These are phyloP conservation scores for Globisporangium spinosum DNA, from an alignment of 352 stramenopile genomes.

Conservation along the genomic window DNA sequence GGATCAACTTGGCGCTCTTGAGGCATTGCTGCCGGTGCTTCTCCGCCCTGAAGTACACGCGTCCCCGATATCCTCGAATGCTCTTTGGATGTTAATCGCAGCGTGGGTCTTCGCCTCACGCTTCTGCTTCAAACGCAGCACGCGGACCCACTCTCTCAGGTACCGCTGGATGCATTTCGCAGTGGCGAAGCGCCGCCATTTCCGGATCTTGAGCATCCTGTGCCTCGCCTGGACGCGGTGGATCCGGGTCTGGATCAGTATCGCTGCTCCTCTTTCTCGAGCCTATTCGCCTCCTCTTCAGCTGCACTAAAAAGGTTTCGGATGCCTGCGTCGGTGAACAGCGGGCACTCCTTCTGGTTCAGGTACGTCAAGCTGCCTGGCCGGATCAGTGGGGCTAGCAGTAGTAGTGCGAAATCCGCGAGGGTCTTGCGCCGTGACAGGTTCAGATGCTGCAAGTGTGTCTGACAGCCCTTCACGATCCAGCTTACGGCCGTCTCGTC, in stretches of 20 bases:
- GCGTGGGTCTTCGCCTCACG: conserved; percentile 37
- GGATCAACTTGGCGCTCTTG: conserved; percentile 27
- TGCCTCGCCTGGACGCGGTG: conserved; percentile 35
- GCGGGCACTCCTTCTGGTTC: conserved; percentile 41
- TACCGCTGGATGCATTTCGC: conserved; percentile 51
- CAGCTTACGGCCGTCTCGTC: conserved; percentile 70
- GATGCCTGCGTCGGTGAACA: conserved; percentile 46
- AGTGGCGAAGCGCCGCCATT: conserved; percentile 41
- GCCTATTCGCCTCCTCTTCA: conserved; percentile 2
- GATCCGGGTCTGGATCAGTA: conserved; percentile 52
- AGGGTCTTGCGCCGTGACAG: conserved; percentile 45
- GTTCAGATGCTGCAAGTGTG: conserved; percentile 35
- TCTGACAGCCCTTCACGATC: conserved; percentile 54
- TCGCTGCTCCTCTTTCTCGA: conserved; percentile 26
- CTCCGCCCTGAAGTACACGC: conserved; percentile 27
- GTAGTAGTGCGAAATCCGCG: conserved; percentile 54
- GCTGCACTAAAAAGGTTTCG: conserved; percentile 41
- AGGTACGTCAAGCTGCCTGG: conserved; percentile 28
- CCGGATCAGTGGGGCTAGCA: conserved; percentile 39
- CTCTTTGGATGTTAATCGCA: conserved; percentile 35
- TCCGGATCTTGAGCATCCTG: conserved; percentile 37
- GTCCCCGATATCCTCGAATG: conserved; percentile 41
- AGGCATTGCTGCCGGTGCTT: conserved; percentile 28
- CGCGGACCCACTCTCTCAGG: conserved; percentile 43
- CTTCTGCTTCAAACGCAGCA: conserved; percentile 28